A percentile compares a stretch with the other conserved stretches of the same genome.
phyloP scores from a whole-genome alignment of 306 rosid genomes.

The Prosopis cineraria region DNA sequence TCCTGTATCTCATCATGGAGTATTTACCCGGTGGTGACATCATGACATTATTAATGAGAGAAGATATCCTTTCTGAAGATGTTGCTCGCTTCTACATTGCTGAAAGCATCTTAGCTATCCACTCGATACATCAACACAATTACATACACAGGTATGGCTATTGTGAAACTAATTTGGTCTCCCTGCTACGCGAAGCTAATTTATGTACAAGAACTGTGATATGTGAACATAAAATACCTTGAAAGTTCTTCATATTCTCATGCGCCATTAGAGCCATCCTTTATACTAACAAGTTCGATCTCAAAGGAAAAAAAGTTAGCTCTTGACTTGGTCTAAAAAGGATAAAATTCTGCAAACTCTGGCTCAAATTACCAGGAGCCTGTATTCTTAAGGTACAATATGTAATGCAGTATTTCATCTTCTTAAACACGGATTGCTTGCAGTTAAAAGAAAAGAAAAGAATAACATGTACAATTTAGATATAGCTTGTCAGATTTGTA shows the following conservation, averaged over 20 bases:
- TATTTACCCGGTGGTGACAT: slow-evolving; percentile 99
- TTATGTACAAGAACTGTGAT: slow-evolving; percentile 12
- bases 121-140: slow-evolving; percentile 95
- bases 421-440: background rate
- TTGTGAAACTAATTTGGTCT: slow-evolving; percentile 19
- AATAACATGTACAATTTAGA: slow-evolving; percentile 15
- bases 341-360: slow-evolving; percentile 1
- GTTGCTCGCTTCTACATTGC: slow-evolving; percentile 95
- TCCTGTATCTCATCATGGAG: slow-evolving; percentile 97
- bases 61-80: slow-evolving; percentile 91
- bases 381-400: background rate
- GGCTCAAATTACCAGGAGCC: background rate
- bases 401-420: slow-evolving; percentile 15
- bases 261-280: background rate
- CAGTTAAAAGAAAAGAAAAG: background rate
- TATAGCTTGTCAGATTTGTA: slow-evolving; percentile 29
- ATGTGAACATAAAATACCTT: slow-evolving; percentile 30
- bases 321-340: slow-evolving; percentile 27
- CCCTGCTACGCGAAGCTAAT: slow-evolving; percentile 25
- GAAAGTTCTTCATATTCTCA: background rate
- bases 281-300: background rate
- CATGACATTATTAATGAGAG: slow-evolving; percentile 98
- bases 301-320: background rate
- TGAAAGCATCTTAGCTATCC: slow-evolving; percentile 95
- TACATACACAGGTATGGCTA: slow-evolving; percentile 83